These are phyloP conservation scores for Colletotrichum sp. DNA, from an alignment of 2,329 filamentous ascomycete genomes.

Conservation along the genomic window DNA sequence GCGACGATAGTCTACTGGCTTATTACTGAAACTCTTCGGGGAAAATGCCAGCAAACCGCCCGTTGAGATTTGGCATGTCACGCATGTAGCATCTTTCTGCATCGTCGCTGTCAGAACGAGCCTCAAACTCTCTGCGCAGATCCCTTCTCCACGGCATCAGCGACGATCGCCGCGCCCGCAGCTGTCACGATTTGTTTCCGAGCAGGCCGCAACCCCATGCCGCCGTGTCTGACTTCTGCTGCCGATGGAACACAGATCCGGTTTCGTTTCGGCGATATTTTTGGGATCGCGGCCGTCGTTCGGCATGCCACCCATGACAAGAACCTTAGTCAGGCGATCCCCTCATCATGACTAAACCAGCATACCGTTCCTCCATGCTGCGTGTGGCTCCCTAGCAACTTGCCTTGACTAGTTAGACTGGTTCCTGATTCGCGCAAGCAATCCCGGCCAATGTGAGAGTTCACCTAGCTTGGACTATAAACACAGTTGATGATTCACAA, in stretches of 20 bases:
- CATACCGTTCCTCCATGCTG: neutral
- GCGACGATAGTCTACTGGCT: neutral
- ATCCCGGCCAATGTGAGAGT: neutral
- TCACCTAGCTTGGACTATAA: neutral
- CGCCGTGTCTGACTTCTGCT: neutral
- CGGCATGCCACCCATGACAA: neutral
- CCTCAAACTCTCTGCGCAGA: neutral
- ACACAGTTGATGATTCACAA: neutral
- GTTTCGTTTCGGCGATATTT: neutral
- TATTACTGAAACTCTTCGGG: rapidly evolving
- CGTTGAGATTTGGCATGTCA: neutral
- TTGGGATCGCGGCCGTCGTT: neutral
- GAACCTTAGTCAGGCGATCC: neutral
- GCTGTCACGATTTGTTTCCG: neutral
- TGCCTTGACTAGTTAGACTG: neutral
- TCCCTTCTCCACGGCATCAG: neutral
- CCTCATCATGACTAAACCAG: neutral
- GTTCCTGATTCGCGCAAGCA: neutral
- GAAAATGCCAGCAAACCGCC: neutral
- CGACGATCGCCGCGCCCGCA: neutral
- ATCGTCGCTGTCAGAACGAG: neutral
- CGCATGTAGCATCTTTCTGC: rapidly evolving
- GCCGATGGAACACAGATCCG: neutral
- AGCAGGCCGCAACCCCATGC: neutral
- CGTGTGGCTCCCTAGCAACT: neutral